Evolutionary conservation across 2,329 filamentous ascomycete species (phyloP), one percentile per base, ranked within the genome.

Genomic region (Cladophialophora immunda): DNA sequence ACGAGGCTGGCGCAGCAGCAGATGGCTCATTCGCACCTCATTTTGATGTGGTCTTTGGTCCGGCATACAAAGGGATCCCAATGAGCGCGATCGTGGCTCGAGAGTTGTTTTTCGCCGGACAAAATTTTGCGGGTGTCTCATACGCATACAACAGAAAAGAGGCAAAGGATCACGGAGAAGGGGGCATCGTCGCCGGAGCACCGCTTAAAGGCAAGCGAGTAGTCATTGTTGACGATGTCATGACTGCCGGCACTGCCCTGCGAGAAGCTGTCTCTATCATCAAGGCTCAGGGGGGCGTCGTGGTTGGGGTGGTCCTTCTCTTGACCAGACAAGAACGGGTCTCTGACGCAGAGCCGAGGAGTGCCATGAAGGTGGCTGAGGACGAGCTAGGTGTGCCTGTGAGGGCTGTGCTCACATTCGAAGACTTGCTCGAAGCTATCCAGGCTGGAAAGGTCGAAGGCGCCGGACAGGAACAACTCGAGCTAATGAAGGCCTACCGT

Each of bases 71-170:
- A 83, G 95, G 95, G 53, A 97, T 98, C 71, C 93, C 94, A 1
- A 87, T 98, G n/a, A 91, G 92, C 53, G 89, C 91, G 17, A 86
- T 92, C 2, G 90, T 93, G 17, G 86, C 90, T 41, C 87, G 92
- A 76, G 91, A 93, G 78, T 87, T 98, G 13, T 87, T 88, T 61
- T 86, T 89, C 74, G 81, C 93, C 11, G 89, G 92, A 69, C 82
- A 86, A 19, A 55, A 70, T 7, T 73, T 70, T 53, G 65, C 61
- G 17, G 60, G 47, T 41, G 84, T 92, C 65, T 92, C 90, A 76
- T 98, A 97, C 82, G 90, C 89, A 36, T 98, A 97, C 82, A 96
- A 98, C 81, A 89, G 95, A 76, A 98, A 98, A 82, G 95, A 98
- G 82, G 92, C 90, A 75, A 98, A 98, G 84, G 92, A 93, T 76